Evolutionary conservation across 1,284 basidiomycete genomes (phyloP).

Genomic region (Rhodotorula sp.): DNA sequence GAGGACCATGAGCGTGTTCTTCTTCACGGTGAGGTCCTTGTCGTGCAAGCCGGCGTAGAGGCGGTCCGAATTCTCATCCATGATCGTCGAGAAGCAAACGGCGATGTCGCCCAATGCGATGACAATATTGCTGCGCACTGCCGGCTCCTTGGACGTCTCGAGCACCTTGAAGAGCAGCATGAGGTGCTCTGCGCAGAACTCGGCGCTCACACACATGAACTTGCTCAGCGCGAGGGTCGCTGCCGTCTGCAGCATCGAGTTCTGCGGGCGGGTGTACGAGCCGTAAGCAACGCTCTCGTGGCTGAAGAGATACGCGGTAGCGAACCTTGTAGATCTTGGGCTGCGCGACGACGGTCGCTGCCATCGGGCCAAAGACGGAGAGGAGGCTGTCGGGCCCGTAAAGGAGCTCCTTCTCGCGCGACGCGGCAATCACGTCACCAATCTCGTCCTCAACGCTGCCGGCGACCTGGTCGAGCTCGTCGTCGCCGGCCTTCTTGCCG

Average conservation of each 20-base stretch:
- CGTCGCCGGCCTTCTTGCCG: conserved; percentile 50
- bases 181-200: conserved; percentile 90
- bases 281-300: not conserved
- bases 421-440: conserved; percentile 79
- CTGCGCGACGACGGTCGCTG: conserved; percentile 79
- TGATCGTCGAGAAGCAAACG: conserved; percentile 91
- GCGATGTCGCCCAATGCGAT: conserved; percentile 97
- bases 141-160: conserved; percentile 83
- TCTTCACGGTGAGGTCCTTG: conserved; percentile 85
- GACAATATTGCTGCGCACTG: conserved; percentile 91
- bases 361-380: conserved; percentile 81
- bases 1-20: conserved; percentile 98
- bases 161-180: conserved; percentile 88
- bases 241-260: conserved; percentile 78
- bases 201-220: conserved; percentile 91
- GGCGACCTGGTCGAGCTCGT: conserved; percentile 94
- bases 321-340: conserved; percentile 82
- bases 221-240: conserved; percentile 90
- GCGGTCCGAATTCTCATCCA: conserved; percentile 95
- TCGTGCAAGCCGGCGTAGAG: conserved; percentile 93
- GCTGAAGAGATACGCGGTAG: not conserved
- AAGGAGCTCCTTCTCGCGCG: conserved; percentile 85
- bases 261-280: conserved; percentile 60
- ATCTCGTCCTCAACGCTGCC: conserved; percentile 99
- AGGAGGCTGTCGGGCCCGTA: conserved; percentile 83